Conservation (phyloP, 495 filamentous ascomycete species). For the Penicillium tannophilum region DNA sequence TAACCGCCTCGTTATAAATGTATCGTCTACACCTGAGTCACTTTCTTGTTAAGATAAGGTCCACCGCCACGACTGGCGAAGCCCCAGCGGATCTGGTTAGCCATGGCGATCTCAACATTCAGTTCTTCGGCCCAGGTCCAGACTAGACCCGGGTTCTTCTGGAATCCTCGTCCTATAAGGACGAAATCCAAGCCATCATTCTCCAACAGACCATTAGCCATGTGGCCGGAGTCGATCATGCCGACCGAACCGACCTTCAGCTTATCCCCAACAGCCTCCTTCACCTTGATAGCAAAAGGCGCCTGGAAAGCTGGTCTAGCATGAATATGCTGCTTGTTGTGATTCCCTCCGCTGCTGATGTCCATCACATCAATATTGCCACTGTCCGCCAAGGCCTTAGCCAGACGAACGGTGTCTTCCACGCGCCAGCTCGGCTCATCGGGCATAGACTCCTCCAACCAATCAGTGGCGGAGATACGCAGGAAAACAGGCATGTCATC, state of each 20-base stretch:
- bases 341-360: constrained; percentile 61
- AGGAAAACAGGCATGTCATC: constrained; percentile 66
- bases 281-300: constrained; percentile 58
- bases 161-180: constrained; percentile 64
- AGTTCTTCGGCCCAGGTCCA: constrained; percentile 72
- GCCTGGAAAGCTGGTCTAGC: constrained; percentile 63
- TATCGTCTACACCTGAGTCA: neutral
- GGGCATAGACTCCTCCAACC: constrained; percentile 51
- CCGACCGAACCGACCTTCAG: constrained; percentile 63
- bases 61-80: constrained; percentile 31
- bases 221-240: constrained; percentile 56
- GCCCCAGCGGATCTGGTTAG: constrained; percentile 70
- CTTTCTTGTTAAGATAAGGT: constrained; percentile 24
- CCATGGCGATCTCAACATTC: constrained; percentile 60
- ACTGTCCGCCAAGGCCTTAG: constrained; percentile 49
- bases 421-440: constrained; percentile 56
- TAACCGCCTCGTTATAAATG: neutral
- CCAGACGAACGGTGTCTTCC: constrained; percentile 57
- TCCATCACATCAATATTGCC: constrained; percentile 65
- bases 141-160: constrained; percentile 68
- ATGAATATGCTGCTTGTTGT: constrained; percentile 57
- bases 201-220: constrained; percentile 58
- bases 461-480: constrained; percentile 61
- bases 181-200: constrained; percentile 60
- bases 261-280: constrained; percentile 60